Base-by-base conservation (phyloP, 2,329 filamentous ascomycete species). In the Neofusicoccum parvum region DNA sequence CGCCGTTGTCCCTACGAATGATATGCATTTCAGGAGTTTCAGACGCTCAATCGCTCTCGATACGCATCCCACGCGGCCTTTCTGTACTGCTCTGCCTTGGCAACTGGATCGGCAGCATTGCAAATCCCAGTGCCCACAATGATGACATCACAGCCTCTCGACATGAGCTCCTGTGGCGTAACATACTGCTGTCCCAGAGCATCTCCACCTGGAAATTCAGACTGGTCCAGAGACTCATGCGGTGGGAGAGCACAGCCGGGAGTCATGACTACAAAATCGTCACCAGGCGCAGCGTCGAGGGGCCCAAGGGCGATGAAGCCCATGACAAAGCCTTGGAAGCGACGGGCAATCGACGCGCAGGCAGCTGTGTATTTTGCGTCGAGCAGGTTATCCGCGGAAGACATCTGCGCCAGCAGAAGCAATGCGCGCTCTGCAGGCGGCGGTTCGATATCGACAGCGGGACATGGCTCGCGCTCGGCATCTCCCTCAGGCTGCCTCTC, bases 241-340 rank as follows among this genome's bases (percentile, higher is more conserved):
- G 7, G 36, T 27, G 50, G 27, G 0, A 53, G 50, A 5, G 50
- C 50, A 9, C 50, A 53, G 10, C 50, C 50, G 1, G 50, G 50
- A n/a, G 50, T 53, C 50, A 53, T 53, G 7, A 53, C 50, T 2
- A 53, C 50, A 36, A 53, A 53, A 20, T 53, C 50, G 15, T 53
- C 50, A 9, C 36, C 32, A 1, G 50, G 50, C 32, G 7, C 14
- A 11, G 6, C 12, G 32, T 53, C 36, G 6, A 53, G 50, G 12
- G 50, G 50, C 3, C 6, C 32, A 1, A 53, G 10, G 1, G 50
- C 50, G 17, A 53, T 53, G 32, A 53, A 53, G 50, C 50, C 50
- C 50, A 53, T 53, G 50, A 53, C 50, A 17, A 53, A 53, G 5
- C 6, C 50, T 4, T 12, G 50, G 12, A 17, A 27, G 14, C n/a